These are phyloP conservation scores for Colletotrichum eremochloae DNA, from an alignment of 2,329 filamentous ascomycete species.

Conservation along the genomic window DNA sequence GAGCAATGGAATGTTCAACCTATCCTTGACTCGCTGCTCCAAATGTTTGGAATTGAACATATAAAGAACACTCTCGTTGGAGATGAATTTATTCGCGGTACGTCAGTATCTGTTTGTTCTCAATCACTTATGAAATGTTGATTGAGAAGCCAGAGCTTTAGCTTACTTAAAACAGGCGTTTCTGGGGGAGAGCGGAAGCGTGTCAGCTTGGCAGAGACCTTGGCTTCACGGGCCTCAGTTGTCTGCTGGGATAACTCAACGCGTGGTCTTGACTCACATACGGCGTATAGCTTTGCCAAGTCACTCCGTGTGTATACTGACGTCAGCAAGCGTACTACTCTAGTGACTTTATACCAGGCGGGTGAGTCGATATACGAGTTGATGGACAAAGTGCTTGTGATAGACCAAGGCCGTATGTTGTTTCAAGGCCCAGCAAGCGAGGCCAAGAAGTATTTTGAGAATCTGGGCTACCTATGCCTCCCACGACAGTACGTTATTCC, in stretches of 20 bases:
- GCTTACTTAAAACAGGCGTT: conserved; percentile 55
- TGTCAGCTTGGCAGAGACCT: conserved; percentile 82
- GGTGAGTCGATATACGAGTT: conserved; percentile 59
- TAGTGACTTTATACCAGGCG: conserved; percentile 59
- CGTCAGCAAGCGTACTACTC: conserved; percentile 71
- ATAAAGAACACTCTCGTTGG: conserved; percentile 82
- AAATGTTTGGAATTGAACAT: conserved; percentile 84
- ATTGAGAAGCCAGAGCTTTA: too few species aligned
- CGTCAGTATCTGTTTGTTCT: too few species aligned
- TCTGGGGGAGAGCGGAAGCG: conserved; percentile 86
- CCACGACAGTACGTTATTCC: conserved; percentile 61
- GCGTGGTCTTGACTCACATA: conserved; percentile 81
- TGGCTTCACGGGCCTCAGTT: conserved; percentile 79
- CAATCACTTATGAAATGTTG: too few species aligned
- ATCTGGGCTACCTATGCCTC: conserved; percentile 74
- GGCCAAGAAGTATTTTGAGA: conserved; percentile 81
- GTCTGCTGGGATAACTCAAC: conserved; percentile 87
- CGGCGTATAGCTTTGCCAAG: conserved; percentile 82
- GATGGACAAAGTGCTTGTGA: conserved; percentile 86
- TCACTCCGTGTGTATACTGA: conserved; percentile 81
- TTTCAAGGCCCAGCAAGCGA: conserved; percentile 79
- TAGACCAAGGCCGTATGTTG: conserved; percentile 80
- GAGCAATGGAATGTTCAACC: conserved; percentile 74
- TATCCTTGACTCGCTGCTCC: conserved; percentile 77
- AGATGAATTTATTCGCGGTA: conserved; percentile 77